Percentiles rank a stretch among this genome's conserved stretches.
These are phyloP conservation scores for Epichloe uncinata DNA, from an alignment of 2,329 filamentous ascomycete species.

Conservation along the genomic window DNA sequence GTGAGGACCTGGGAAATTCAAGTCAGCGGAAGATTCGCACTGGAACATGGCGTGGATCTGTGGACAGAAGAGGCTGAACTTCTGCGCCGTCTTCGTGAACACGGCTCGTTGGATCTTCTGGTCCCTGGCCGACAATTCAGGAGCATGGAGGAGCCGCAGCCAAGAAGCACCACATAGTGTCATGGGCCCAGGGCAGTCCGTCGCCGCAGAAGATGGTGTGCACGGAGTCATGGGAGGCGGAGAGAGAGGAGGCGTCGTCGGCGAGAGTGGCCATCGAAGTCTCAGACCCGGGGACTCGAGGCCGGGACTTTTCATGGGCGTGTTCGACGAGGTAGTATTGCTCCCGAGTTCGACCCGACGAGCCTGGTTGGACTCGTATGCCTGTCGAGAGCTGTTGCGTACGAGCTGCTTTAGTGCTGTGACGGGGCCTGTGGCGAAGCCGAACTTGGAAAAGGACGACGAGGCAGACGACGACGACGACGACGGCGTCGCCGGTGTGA, in stretches of 20 bases:
- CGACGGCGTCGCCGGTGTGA: slow-evolving; percentile 17
- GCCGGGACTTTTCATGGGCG: slow-evolving; percentile 4
- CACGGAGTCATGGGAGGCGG: slow-evolving; percentile 34
- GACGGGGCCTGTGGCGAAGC: slow-evolving; percentile 15
- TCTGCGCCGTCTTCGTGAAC: slow-evolving; percentile 39
- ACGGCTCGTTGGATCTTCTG: slow-evolving; percentile 34
- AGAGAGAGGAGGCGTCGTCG: slow-evolving; percentile 25
- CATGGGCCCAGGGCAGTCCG: slow-evolving; percentile 18
- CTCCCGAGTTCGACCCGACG: neutral
- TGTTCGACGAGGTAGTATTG: neutral
- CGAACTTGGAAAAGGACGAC: slow-evolving; percentile 4
- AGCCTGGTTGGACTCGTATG: slow-evolving; percentile 7
- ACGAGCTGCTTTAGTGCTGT: slow-evolving; percentile 20
- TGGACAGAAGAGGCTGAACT: slow-evolving; percentile 22
- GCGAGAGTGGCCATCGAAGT: slow-evolving; percentile 15
- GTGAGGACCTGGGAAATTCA: slow-evolving; percentile 14
- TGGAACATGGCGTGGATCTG: neutral
- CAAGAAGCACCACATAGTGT: slow-evolving; percentile 27
- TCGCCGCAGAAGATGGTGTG: slow-evolving; percentile 26
- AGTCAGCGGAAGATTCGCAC: neutral
- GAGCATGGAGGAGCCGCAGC: slow-evolving; percentile 36
- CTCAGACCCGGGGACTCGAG: slow-evolving; percentile 15
- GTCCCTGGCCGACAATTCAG: slow-evolving; percentile 30
- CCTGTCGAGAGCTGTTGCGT: slow-evolving; percentile 12
- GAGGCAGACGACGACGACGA: slow-evolving; percentile 9